A percentile compares a stretch with the other conserved stretches of the same genome.
Conservation (phyloP, 257 asterid species). For the Capsicum rhomboideum region DNA sequence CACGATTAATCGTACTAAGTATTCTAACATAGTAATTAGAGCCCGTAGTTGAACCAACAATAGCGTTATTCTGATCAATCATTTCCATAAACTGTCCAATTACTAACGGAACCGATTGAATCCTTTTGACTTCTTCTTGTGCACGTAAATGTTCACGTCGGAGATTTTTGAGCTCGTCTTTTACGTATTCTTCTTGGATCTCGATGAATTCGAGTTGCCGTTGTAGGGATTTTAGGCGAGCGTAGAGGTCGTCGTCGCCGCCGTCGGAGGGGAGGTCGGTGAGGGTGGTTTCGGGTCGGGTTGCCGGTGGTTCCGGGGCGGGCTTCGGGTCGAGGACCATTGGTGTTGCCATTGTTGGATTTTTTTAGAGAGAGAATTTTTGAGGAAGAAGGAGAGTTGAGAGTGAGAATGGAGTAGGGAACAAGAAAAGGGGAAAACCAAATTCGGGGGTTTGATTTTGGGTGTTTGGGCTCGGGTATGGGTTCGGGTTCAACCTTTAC, state of each 20-base stretch:
- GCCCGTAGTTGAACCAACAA: slow-evolving; percentile 79
- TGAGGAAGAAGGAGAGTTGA: not conserved
- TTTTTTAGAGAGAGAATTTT: not conserved
- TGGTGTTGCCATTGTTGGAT: slow-evolving; percentile 31
- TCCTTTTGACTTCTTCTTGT: slow-evolving; percentile 84
- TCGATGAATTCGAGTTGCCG: slow-evolving; percentile 73
- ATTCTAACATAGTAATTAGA: slow-evolving; percentile 73
- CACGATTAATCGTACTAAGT: slow-evolving; percentile 67
- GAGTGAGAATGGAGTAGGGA: not conserved
- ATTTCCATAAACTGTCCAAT: slow-evolving; percentile 93
- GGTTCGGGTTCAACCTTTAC: no score
- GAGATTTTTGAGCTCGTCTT: slow-evolving; percentile 71
- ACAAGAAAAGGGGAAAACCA: not conserved
- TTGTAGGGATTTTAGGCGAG: slow-evolving; percentile 59
- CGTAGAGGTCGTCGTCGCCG: slow-evolving; percentile 60
- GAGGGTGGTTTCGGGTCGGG: slow-evolving; percentile 13
- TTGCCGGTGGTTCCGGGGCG: slow-evolving; percentile 18
- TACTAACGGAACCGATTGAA: slow-evolving; percentile 76
- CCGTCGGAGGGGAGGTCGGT: slow-evolving; percentile 17
- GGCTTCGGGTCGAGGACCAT: slow-evolving; percentile 44
- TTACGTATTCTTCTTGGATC: slow-evolving; percentile 75
- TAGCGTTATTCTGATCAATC: slow-evolving; percentile 78
- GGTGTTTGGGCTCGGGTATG: not conserved
- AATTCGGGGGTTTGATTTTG: not conserved
- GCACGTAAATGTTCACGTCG: slow-evolving; percentile 73